phyloP scores from a whole-genome alignment of 768 basidiomycete species.

The Pisolithus marmoratus region DNA sequence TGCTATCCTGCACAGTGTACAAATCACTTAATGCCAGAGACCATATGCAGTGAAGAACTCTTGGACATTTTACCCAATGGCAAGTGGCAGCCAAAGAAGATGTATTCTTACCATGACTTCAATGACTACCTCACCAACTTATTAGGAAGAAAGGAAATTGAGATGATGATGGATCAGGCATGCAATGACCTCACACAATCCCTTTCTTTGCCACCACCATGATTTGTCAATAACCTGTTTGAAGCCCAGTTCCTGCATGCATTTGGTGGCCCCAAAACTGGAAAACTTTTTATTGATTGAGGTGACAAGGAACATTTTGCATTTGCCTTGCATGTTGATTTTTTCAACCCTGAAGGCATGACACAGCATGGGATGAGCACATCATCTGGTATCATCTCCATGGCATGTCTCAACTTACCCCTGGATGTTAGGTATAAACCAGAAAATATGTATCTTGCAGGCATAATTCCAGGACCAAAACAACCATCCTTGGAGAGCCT shows the following conservation, averaged over 20 bases:
- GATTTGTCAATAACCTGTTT: slow-evolving; percentile 1
- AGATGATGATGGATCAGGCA: not conserved
- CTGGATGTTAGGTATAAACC: too few relatives aligned
- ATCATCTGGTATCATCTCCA: too few relatives aligned
- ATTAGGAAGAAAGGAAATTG: not conserved
- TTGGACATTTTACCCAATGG: not conserved
- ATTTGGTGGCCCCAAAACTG: not conserved
- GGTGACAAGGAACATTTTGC: not conserved
- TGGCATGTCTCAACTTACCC: too few relatives aligned
- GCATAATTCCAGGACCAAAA: too few relatives aligned
- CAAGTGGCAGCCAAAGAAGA: not conserved
- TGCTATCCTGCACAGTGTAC: too few relatives aligned
- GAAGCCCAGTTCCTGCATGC: slow-evolving; percentile 11
- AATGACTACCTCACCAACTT: not conserved
- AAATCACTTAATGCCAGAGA: too few relatives aligned
- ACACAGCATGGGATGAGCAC: too few relatives aligned
- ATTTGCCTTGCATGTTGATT: too few relatives aligned
- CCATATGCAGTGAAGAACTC: not conserved
- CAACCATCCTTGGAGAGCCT: too few relatives aligned
- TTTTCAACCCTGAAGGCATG: too few relatives aligned
- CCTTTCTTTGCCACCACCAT: not conserved
- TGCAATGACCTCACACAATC: not conserved
- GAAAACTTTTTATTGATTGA: not conserved
- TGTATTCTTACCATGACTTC: slow-evolving; percentile 1
- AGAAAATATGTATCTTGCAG: too few relatives aligned